Conservation (phyloP, 2,329 filamentous ascomycete genomes). For the Hymenoscyphus scutula region DNA sequence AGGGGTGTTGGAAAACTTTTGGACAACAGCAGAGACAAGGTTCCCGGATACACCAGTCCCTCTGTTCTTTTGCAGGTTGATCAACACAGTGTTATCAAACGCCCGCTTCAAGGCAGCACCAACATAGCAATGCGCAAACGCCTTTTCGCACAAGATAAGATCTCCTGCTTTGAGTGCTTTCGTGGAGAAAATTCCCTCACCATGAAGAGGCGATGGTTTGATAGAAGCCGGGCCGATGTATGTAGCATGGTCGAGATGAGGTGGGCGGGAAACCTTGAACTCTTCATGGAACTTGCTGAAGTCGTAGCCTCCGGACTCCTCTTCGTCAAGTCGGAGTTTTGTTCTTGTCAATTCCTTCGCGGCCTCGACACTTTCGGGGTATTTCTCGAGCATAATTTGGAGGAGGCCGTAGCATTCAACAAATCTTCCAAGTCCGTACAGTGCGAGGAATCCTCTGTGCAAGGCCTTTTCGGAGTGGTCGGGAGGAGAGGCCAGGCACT, state of each 20-base stretch:
- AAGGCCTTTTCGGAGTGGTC: conserved; percentile 37
- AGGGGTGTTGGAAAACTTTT: conserved; percentile 46
- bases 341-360: conserved; percentile 35
- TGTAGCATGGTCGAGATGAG: conserved; percentile 47
- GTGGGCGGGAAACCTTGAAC: conserved; percentile 34
- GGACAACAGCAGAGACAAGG: conserved; percentile 42
- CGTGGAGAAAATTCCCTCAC: conserved; percentile 52
- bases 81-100: too few species aligned
- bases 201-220: conserved; percentile 41
- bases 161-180: conserved; percentile 47
- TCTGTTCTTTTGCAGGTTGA: too few species aligned
- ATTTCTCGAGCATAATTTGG: conserved; percentile 30
- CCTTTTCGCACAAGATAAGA: conserved; percentile 55
- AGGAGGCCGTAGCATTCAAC: conserved; percentile 34
- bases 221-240: conserved; percentile 45
- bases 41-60: conserved; percentile 41
- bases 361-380: conserved; percentile 31
- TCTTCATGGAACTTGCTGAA: conserved; percentile 41
- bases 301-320: conserved; percentile 41
- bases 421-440: conserved; percentile 38
- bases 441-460: conserved; percentile 38
- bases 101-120: too few species aligned
- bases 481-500: not conserved
- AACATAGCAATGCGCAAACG: conserved; percentile 43
- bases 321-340: conserved; percentile 39